These are phyloP conservation scores for Boletus sp. DNA, from an alignment of 768 basidiomycete species.

Conservation along the genomic window DNA sequence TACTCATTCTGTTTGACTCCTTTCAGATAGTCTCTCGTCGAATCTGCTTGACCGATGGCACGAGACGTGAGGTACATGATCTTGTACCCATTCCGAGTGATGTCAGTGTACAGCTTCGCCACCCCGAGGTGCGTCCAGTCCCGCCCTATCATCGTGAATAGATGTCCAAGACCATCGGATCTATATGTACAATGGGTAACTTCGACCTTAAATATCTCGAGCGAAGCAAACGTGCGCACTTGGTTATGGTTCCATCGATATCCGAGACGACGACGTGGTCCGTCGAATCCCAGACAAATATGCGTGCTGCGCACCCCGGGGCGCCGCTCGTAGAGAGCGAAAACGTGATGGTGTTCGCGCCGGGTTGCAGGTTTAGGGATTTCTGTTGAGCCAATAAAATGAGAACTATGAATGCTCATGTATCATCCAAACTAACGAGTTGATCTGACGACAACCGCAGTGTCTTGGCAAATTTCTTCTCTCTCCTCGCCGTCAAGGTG, in stretches of 20 bases:
- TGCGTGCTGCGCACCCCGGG: conserved; percentile 84
- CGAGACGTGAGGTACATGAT: conserved; percentile 97
- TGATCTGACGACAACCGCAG: conserved; percentile 93
- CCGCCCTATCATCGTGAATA: conserved; percentile 95
- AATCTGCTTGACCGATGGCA: conserved; percentile 97
- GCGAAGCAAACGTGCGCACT: conserved; percentile 50
- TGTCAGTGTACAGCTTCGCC: conserved; percentile 96
- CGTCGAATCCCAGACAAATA: conserved; percentile 94
- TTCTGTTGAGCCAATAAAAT: conserved; percentile 49
- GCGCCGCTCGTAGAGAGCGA: conserved; percentile 82
- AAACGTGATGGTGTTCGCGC: conserved; percentile 91
- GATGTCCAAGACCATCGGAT: conserved; percentile 94
- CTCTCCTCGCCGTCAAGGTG: conserved; percentile 3
- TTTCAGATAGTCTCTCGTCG: conserved; percentile 91
- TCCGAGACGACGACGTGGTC: conserved; percentile 93
- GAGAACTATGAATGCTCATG: neutral
- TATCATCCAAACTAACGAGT: conserved; percentile 51
- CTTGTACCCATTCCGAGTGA: conserved; percentile 93
- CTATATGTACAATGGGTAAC: conserved; percentile 37
- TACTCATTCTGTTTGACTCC: conserved; percentile 95
- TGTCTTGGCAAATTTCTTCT: conserved; percentile 83
- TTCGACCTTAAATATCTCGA: neutral
- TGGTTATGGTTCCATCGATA: conserved; percentile 99
- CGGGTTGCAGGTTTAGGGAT: conserved; percentile 78
- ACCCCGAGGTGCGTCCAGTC: conserved; percentile 99